Conservation (phyloP, 148 eudicot genomes). For the Rhododendron mucronatum region DNA sequence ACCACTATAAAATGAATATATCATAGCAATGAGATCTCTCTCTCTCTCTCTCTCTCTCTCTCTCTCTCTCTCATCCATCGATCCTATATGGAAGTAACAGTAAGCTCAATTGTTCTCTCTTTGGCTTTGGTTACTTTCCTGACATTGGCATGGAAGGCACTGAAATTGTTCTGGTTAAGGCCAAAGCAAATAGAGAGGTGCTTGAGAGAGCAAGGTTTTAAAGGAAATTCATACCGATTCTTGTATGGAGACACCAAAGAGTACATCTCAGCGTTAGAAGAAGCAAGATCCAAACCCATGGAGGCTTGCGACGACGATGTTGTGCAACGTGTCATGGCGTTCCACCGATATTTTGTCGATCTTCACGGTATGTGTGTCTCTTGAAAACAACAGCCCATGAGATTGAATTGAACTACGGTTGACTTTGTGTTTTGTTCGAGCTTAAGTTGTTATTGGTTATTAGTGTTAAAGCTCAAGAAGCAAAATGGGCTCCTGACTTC, state of each 20-base stretch:
- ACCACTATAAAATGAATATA: too few relatives aligned
- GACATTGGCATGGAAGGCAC: not conserved
- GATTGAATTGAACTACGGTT: not conserved
- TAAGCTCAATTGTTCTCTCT: not conserved
- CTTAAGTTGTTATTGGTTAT: too few relatives aligned
- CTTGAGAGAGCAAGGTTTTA: constrained; percentile 30
- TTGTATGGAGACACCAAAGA: constrained; percentile 28
- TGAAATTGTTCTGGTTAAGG: constrained; percentile 24
- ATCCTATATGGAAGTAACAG: not conserved
- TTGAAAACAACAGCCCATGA: not conserved
- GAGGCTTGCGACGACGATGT: not conserved
- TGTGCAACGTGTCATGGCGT: not conserved
- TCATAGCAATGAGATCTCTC: too few relatives aligned
- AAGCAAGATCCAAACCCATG: not conserved
- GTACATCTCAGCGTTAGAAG: not conserved
- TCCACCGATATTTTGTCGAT: not conserved
- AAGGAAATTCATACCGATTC: constrained; percentile 27
- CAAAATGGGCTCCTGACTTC: too few relatives aligned
- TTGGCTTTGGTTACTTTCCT: not conserved
- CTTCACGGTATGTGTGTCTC: not conserved
- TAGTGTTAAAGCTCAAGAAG: too few relatives aligned
- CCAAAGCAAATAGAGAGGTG: constrained; percentile 28
- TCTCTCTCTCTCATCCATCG: too few relatives aligned
- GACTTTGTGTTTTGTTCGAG: too few relatives aligned
- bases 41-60: not conserved